These are phyloP conservation scores for Curvularia verruculosa DNA, from an alignment of 2,329 filamentous ascomycete species.

Conservation along the genomic window DNA sequence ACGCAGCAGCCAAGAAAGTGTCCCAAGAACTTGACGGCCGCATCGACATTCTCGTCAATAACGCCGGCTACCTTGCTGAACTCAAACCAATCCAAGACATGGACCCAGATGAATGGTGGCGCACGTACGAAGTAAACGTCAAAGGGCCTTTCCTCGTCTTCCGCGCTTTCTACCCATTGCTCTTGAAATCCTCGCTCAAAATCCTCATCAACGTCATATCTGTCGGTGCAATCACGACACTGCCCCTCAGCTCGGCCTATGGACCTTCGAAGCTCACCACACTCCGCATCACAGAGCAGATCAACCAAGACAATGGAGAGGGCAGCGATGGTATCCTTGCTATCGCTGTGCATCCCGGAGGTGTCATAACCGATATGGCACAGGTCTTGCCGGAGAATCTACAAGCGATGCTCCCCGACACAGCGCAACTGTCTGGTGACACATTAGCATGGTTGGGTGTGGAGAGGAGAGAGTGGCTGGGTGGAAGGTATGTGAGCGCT, in stretches of 20 bases:
- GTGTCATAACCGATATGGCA: slow-evolving; percentile 23
- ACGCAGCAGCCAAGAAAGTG: slow-evolving; percentile 43
- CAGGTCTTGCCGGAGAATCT: slow-evolving; percentile 14
- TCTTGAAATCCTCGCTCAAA: slow-evolving; percentile 36
- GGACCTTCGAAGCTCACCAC: slow-evolving; percentile 58
- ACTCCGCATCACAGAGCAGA: slow-evolving; percentile 57
- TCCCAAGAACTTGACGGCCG: slow-evolving; percentile 20
- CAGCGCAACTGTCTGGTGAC: slow-evolving; percentile 35
- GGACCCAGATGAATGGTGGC: slow-evolving; percentile 51
- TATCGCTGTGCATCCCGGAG: slow-evolving; percentile 35
- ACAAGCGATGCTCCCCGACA: slow-evolving; percentile 25
- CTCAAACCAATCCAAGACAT: slow-evolving; percentile 40
- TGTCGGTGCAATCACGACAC: slow-evolving; percentile 46
- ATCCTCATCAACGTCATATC: slow-evolving; percentile 56
- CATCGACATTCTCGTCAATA: slow-evolving; percentile 58
- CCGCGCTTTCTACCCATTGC: slow-evolving; percentile 54
- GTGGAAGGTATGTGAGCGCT: slow-evolving; percentile 33
- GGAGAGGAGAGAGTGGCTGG: slow-evolving; percentile 34
- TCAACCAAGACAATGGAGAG: slow-evolving; percentile 50
- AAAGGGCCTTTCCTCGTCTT: slow-evolving; percentile 55
- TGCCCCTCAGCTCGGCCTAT: slow-evolving; percentile 46
- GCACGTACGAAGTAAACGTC: slow-evolving; percentile 57
- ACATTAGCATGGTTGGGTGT: slow-evolving; percentile 33
- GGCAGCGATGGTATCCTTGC: slow-evolving; percentile 26
- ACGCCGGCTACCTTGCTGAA: slow-evolving; percentile 51